Evolutionary conservation across 2,329 filamentous ascomycete species (phyloP).

Genomic region (Allantophomopsis cytisporea): DNA sequence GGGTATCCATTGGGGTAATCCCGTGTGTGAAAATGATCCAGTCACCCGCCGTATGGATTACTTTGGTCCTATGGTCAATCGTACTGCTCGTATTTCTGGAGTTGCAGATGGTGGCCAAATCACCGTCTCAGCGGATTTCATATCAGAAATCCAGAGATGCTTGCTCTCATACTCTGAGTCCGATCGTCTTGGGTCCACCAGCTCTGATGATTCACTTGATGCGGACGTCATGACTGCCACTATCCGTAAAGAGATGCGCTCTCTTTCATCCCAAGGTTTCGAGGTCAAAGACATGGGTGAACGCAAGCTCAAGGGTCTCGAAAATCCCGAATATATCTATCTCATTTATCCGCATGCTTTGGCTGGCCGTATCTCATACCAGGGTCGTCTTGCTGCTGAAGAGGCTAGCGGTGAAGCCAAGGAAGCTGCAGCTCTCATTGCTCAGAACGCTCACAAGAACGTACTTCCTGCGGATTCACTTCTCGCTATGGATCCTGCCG

Average conservation of each 20-base stretch:
- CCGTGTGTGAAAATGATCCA: conserved; percentile 89
- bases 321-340: conserved; percentile 94
- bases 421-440: conserved; percentile 10
- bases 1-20: conserved; percentile 92
- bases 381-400: conserved; percentile 22
- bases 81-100: conserved; percentile 82
- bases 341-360: conserved; percentile 88
- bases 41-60: conserved; percentile 98
- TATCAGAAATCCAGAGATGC: conserved; percentile 85
- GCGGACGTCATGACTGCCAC: conserved; percentile 62
- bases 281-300: conserved; percentile 95
- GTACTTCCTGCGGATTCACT: neutral
- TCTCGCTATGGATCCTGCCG: conserved; percentile 29
- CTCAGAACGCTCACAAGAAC: conserved; percentile 27
- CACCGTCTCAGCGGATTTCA: conserved; percentile 92
- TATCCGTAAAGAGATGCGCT: conserved; percentile 78
- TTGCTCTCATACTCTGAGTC: conserved; percentile 80
- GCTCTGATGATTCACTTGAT: conserved; percentile 60
- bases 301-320: conserved; percentile 87
- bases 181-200: conserved; percentile 55
- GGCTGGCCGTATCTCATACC: conserved; percentile 63
- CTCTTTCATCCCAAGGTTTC: conserved; percentile 82
- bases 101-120: conserved; percentile 96
- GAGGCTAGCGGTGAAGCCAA: conserved; percentile 27
- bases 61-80: conserved; percentile 98